Percentiles rank a stretch among this genome's conserved stretches.
phyloP scores from a whole-genome alignment of 345 rosid species.

The Citrus medica region DNA sequence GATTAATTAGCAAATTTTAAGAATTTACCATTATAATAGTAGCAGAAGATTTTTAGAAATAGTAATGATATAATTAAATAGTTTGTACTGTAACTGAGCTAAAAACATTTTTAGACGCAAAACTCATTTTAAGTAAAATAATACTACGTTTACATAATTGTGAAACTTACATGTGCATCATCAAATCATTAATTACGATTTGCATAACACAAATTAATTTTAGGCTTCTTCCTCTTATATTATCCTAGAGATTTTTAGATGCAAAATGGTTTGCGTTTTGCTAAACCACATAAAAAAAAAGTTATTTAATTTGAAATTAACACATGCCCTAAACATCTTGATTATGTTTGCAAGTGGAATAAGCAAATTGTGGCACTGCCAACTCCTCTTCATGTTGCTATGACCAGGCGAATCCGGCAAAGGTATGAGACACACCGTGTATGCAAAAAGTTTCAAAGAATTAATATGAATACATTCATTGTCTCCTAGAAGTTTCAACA shows the following conservation, averaged over 20 bases:
- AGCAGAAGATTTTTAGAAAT: too few species aligned
- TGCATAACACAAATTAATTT: too few species aligned
- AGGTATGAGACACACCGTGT: background rate
- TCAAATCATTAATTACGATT: too few species aligned
- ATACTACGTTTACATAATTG: too few species aligned
- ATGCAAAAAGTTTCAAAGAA: background rate
- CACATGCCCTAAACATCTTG: background rate
- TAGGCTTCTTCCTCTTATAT: too few species aligned
- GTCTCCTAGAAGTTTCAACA: background rate
- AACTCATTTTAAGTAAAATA: too few species aligned
- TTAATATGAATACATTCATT: background rate
- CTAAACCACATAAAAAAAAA: background rate
- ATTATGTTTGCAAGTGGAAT: background rate
- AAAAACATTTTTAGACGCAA: too few species aligned
- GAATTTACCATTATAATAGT: background rate
- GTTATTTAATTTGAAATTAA: background rate
- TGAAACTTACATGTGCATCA: too few species aligned
- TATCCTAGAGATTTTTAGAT: too few species aligned
- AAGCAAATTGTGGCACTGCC: background rate
- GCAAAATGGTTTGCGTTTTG: too few species aligned
- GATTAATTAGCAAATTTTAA: background rate
- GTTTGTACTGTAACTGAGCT: too few species aligned
- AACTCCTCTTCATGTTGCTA: background rate
- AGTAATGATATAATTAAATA: too few species aligned
- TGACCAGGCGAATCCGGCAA: background rate